These are phyloP conservation scores for Fusarium sp. DNA, from an alignment of 2,329 filamentous ascomycete genomes.

Conservation along the genomic window DNA sequence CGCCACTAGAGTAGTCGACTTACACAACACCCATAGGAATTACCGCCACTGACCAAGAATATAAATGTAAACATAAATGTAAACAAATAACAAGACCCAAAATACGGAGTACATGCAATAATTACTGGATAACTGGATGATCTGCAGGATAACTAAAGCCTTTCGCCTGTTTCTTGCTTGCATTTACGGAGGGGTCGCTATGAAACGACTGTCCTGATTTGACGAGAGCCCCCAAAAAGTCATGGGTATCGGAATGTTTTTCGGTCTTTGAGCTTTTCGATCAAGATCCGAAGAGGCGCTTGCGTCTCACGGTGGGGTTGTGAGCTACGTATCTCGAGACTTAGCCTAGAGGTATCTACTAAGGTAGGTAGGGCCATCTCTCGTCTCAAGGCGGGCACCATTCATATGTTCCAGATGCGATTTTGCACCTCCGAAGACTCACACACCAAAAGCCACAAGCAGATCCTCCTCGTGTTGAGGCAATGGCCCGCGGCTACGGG, in stretches of 20 bases:
- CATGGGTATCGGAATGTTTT: constrained; percentile 46
- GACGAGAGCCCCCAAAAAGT: constrained; percentile 19
- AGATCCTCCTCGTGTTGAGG: constrained; percentile 46
- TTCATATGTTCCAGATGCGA: constrained; percentile 46
- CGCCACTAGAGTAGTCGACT: constrained; percentile 1
- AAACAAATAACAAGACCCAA: constrained; percentile 15
- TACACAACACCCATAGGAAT: constrained; percentile 6
- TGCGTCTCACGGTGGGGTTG: constrained; percentile 45
- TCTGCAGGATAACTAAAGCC: constrained; percentile 15
- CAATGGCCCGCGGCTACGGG: constrained; percentile 35
- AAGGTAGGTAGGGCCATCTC: constrained; percentile 23
- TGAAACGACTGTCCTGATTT: constrained; percentile 38
- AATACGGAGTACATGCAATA: neutral
- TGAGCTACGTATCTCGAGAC: constrained; percentile 14
- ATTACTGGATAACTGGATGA: constrained; percentile 6
- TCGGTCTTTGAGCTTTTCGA: constrained; percentile 40
- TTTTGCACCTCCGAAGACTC: constrained; percentile 28
- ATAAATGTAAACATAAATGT: constrained; percentile 14
- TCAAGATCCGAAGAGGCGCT: constrained; percentile 48
- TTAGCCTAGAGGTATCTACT: too few species aligned
- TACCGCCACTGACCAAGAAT: constrained; percentile 10
- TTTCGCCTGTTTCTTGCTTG: constrained; percentile 34
- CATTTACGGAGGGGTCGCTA: constrained; percentile 35
- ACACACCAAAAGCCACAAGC: constrained; percentile 37
- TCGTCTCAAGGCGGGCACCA: constrained; percentile 47